phyloP scores from a whole-genome alignment of 164 flowering plant genomes.

The Akebia trifoliata region DNA sequence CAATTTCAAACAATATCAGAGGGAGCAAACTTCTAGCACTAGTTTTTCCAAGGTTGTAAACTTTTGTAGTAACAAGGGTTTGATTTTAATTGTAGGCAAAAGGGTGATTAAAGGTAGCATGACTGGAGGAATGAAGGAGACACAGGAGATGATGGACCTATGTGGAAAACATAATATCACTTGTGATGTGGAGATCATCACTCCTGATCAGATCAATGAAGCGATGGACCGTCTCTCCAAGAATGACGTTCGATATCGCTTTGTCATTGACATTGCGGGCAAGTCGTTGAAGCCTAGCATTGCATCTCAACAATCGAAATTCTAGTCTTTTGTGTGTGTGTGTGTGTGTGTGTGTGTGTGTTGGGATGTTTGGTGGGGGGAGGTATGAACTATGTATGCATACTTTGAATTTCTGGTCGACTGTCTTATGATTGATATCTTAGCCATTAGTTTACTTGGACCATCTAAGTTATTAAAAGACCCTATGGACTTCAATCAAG shows the following conservation, averaged over 20 bases:
- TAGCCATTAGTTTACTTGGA: too few relatives aligned
- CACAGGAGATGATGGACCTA: slow-evolving; percentile 59
- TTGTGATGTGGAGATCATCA: slow-evolving; percentile 45
- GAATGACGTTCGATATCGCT: slow-evolving; percentile 61
- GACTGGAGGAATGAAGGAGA: slow-evolving; percentile 54
- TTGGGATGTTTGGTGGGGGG: too few relatives aligned
- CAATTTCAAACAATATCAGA: too few relatives aligned
- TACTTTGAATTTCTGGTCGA: too few relatives aligned
- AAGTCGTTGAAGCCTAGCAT: slow-evolving; percentile 7
- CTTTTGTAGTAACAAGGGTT: neutral
- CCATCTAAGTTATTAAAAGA: too few relatives aligned
- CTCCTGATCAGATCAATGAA: slow-evolving; percentile 38
- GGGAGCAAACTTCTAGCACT: too few relatives aligned
- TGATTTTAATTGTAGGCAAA: slow-evolving; percentile 32
- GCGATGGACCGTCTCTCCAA: slow-evolving; percentile 45
- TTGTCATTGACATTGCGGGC: slow-evolving; percentile 53
- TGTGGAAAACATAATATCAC: slow-evolving; percentile 51
- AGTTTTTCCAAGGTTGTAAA: neutral
- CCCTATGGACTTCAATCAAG: too few relatives aligned
- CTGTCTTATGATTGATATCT: too few relatives aligned
- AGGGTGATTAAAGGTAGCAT: slow-evolving; percentile 56
- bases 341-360: too few relatives aligned
- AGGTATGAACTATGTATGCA: too few relatives aligned
- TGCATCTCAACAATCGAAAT: too few relatives aligned
- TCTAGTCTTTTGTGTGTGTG: too few relatives aligned